Evolutionary conservation across 257 asterid genomes (phyloP), one percentile per base, ranked within the genome.

Genomic region (Penstemon barbatus): DNA sequence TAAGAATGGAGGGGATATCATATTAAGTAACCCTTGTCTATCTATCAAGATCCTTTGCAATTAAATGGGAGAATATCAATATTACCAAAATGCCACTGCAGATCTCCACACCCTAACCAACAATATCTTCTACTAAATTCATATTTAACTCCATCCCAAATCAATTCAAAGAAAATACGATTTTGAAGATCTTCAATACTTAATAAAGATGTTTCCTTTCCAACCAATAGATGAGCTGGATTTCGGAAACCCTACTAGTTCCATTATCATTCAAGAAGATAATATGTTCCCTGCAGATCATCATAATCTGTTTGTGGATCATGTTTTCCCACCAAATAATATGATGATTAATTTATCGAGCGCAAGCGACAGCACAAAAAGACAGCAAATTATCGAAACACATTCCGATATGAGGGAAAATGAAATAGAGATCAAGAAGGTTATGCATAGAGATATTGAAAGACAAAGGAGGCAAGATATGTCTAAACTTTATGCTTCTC

Each of bases 381-480:
- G 50, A n/a, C 15, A 8, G 5, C 52, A 44, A 40, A 40, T 25
- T 1, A 25, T 43, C 44, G 11, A n/a, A 36, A 40, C 10, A 0
- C 38, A 5, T 42, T 6, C 12, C 15, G n/a, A 44, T 19, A 12
- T 11, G 33, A 7, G 6, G 12, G 50, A n/a, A 57, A 60, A 13
- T 15, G 40, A 57, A 10, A 48, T 3, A 6, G 60, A 3, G 77
- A 69, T 25, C 33, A 71, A 76, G 82, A 86, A 76, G 69, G 62
- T 52, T 10, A 57, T 71, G 37, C 91, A 87, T 52, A 72, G 85
- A 56, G 79, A 80, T 4, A 55, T 74, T 6, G 96, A 89, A 63
- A 74, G 84, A 67, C 84, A 84, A 59, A 83, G 91, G 54, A 78
- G 90, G 74, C 78, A 77, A 80, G 88, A 84, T 73, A 84, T 86